A percentile compares a stretch with the other conserved stretches of the same genome.
Evolutionary conservation across 2,329 filamentous ascomycete species (phyloP).

Genomic region (Aspergillus melleus): DNA sequence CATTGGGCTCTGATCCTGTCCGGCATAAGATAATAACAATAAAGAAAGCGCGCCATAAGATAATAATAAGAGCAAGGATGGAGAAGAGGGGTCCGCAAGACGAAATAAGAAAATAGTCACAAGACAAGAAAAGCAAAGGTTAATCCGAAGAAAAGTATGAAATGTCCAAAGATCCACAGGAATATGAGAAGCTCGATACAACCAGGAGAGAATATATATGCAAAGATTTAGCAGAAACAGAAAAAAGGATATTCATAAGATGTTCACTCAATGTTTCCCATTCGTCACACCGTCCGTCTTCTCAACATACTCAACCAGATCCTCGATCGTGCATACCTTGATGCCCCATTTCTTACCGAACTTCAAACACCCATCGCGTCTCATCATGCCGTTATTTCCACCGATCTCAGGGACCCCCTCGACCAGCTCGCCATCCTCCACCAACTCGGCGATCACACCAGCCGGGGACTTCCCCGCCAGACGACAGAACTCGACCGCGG

Average conservation of each 20-base stretch:
- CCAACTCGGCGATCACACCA: constrained; percentile 86
- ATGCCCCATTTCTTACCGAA: constrained; percentile 89
- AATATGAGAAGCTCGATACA: background rate
- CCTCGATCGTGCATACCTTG: constrained; percentile 93
- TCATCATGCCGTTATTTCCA: constrained; percentile 80
- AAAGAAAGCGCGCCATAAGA: background rate
- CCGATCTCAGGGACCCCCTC: constrained; percentile 64
- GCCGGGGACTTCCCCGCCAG: constrained; percentile 75
- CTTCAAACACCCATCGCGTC: constrained; percentile 79
- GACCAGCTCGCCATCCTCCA: constrained; percentile 78
- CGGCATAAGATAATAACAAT: too few species aligned
- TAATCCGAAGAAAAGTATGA: background rate
- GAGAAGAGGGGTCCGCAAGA: background rate
- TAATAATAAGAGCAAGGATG: too few species aligned
- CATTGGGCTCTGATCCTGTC: too few species aligned
- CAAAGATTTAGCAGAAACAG: constrained; percentile 2
- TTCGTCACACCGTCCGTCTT: constrained; percentile 62
- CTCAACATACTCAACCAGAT: constrained; percentile 77
- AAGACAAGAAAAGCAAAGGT: background rate
- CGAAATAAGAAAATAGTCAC: background rate
- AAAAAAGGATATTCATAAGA: background rate
- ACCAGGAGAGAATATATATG: background rate
- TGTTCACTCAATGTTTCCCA: constrained; percentile 33
- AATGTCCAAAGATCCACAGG: background rate
- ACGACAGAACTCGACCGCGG: constrained; percentile 84